phyloP scores from a whole-genome alignment of 2,329 filamentous ascomycete species.

The Fulvia fulva region DNA sequence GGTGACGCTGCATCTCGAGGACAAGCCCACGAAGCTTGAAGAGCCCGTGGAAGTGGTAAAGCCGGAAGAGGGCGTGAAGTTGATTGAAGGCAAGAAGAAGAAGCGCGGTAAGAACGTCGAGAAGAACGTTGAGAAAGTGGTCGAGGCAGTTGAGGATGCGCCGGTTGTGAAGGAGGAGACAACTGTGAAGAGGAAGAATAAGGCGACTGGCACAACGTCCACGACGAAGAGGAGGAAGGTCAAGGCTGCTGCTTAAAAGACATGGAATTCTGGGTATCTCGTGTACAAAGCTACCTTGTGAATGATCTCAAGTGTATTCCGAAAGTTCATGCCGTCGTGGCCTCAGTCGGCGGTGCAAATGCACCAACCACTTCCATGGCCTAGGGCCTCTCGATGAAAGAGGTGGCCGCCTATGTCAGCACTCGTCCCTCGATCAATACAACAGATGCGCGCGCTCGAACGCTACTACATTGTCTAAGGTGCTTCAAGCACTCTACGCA shows the following conservation, averaged over 20 bases:
- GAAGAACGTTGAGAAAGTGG: conserved; percentile 8
- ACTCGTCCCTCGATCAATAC: too few species aligned
- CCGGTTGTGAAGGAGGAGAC: conserved; percentile 14
- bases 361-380: too few species aligned
- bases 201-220: conserved; percentile 7
- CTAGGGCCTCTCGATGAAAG: too few species aligned
- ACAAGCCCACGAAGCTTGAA: conserved; percentile 29
- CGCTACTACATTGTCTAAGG: too few species aligned
- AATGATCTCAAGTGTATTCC: too few species aligned
- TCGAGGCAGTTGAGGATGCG: conserved; percentile 10
- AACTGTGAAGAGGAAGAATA: conserved; percentile 21
- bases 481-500: too few species aligned
- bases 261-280: background rate
- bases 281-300: too few species aligned
- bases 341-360: too few species aligned
- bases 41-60: conserved; percentile 7
- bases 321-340: too few species aligned
- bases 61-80: conserved; percentile 22
- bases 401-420: too few species aligned
- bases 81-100: conserved; percentile 8
- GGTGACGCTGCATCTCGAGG: conserved; percentile 31
- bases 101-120: background rate
- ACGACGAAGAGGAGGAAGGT: conserved; percentile 22
- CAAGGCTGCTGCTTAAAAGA: conserved; percentile 6
- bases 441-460: too few species aligned